phyloP scores from a whole-genome alignment of 2,329 filamentous ascomycete genomes.

The Didymella exigua region DNA sequence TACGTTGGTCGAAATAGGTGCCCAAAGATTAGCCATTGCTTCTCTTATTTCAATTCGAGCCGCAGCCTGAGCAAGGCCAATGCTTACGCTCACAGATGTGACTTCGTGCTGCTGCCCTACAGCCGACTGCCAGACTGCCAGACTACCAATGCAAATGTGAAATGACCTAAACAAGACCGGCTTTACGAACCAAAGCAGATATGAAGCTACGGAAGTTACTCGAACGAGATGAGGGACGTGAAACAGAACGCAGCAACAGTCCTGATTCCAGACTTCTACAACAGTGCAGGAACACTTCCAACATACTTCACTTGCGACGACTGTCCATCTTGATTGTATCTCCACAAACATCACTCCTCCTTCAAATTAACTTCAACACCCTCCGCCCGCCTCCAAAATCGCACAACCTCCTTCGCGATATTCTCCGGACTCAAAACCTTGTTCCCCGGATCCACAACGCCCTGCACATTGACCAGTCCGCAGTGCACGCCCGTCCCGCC shows the following conservation, averaged over 20 bases:
- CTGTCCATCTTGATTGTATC: not conserved
- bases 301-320: not conserved
- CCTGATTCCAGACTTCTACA: no score
- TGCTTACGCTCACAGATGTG: not conserved
- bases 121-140: not conserved
- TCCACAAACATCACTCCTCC: no score
- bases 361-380: constrained; percentile 50
- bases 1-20: not conserved
- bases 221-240: no score
- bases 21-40: not conserved
- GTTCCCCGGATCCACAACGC: constrained; percentile 50
- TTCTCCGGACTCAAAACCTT: constrained; percentile 52
- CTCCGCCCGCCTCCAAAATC: constrained; percentile 50
- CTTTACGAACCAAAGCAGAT: no score
- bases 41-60: not conserved
- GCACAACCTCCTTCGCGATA: constrained; percentile 55
- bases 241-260: no score
- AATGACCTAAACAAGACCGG: no score
- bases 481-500: constrained; percentile 53
- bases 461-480: constrained; percentile 55
- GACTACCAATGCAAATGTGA: not conserved
- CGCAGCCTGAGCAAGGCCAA: not conserved
- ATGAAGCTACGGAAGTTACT: no score
- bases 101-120: not conserved
- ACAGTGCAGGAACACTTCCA: no score